Evolutionary conservation across 768 basidiomycete genomes (phyloP).

Genomic region (Trametes villosa): DNA sequence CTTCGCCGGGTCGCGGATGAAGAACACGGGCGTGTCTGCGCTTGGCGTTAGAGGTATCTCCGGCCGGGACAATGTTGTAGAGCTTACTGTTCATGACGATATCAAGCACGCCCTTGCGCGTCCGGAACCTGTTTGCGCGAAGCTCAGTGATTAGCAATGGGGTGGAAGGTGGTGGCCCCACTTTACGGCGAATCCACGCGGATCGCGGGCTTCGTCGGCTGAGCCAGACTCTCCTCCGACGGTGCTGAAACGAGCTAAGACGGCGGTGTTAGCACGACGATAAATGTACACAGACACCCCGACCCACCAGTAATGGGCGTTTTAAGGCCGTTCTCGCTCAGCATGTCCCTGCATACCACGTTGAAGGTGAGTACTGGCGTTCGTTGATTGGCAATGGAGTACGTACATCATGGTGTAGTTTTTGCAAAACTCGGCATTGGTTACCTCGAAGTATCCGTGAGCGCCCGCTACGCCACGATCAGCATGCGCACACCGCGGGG

Average conservation of each 20-base stretch:
- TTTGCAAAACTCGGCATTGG: constrained; percentile 47
- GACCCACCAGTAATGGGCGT: constrained; percentile 38
- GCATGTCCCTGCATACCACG: constrained; percentile 37
- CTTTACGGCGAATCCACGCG: constrained; percentile 57
- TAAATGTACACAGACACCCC: neutral
- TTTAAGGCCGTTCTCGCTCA: constrained; percentile 40
- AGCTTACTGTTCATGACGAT: constrained; percentile 38
- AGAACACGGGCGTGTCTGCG: constrained; percentile 52
- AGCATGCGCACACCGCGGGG: neutral
- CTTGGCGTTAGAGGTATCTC: neutral
- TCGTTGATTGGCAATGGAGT: constrained; percentile 24
- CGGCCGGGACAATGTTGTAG: neutral
- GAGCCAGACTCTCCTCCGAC: constrained; percentile 57
- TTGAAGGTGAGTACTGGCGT: constrained; percentile 17
- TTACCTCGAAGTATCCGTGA: constrained; percentile 58
- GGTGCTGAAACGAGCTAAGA: constrained; percentile 56
- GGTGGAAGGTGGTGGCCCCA: constrained; percentile 33
- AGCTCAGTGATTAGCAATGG: neutral
- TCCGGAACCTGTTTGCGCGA: constrained; percentile 36
- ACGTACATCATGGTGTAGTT: constrained; percentile 40
- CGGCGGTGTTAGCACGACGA: neutral
- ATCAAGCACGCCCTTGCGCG: constrained; percentile 44
- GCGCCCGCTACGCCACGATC: constrained; percentile 38
- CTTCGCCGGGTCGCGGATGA: constrained; percentile 49
- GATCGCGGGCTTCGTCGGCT: constrained; percentile 53